phyloP scores from a whole-genome alignment of 768 basidiomycete species.

The Xerocomus brunneocitrinus region DNA sequence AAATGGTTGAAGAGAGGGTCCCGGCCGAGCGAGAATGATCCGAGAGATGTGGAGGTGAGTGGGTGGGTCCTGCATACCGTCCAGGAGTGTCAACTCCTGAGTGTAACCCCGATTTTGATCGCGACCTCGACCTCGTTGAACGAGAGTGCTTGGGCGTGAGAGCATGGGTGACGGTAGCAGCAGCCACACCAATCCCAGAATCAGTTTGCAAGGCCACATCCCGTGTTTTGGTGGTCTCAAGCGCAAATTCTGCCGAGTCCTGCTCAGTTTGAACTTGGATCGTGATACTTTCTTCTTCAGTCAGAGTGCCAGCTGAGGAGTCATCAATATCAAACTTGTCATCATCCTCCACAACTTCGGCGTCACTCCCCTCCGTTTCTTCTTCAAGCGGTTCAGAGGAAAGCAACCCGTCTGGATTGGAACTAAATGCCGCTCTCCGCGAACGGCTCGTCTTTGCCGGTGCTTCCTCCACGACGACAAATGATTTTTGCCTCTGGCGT shows the following conservation, averaged over 20 bases:
- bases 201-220: constrained; percentile 26
- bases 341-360: constrained; percentile 54
- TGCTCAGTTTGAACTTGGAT: constrained; percentile 15
- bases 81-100: constrained; percentile 65
- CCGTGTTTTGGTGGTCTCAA: constrained; percentile 28
- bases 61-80: constrained; percentile 50
- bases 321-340: constrained; percentile 95
- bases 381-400: constrained; percentile 30
- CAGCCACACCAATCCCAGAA: constrained; percentile 28
- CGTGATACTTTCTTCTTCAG: neutral
- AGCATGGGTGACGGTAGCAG: constrained; percentile 31
- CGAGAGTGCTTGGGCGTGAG: constrained; percentile 27
- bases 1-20: constrained; percentile 33
- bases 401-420: constrained; percentile 8
- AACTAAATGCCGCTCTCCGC: constrained; percentile 11
- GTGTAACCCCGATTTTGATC: constrained; percentile 34
- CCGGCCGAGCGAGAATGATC: constrained; percentile 14
- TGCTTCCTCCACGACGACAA: constrained; percentile 94
- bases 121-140: constrained; percentile 30
- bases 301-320: constrained; percentile 56
- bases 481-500: constrained; percentile 96
- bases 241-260: constrained; percentile 4
- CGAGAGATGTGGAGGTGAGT: constrained; percentile 39
- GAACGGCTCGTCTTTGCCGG: constrained; percentile 41
- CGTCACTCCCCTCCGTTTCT: constrained; percentile 38